phyloP scores from a whole-genome alignment of 2,329 filamentous ascomycete genomes.

The Bertia moriformis region DNA sequence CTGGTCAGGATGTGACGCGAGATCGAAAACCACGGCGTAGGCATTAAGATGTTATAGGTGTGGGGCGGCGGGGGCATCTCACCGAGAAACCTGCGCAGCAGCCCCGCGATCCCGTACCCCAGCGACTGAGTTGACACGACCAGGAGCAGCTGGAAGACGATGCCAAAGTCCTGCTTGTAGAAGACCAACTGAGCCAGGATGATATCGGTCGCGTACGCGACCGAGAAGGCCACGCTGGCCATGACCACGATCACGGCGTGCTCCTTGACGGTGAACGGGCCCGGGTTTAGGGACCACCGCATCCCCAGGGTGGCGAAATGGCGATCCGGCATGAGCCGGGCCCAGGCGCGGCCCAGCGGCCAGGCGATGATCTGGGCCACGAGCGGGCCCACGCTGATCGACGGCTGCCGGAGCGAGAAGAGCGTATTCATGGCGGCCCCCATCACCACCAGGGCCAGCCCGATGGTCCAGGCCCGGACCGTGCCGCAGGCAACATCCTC shows the following conservation, averaged over 20 bases:
- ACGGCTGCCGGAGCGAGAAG: slow-evolving; percentile 45
- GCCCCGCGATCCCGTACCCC: slow-evolving; percentile 55
- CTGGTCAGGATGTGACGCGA: slow-evolving; percentile 22
- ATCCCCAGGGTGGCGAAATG: slow-evolving; percentile 35
- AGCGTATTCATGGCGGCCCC: slow-evolving; percentile 49
- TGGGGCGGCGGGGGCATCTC: slow-evolving; percentile 16
- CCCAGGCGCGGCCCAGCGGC: slow-evolving; percentile 48
- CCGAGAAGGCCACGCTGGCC: slow-evolving; percentile 57
- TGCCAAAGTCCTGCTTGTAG: slow-evolving; percentile 56
- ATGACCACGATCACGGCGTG: slow-evolving; percentile 56
- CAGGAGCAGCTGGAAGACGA: slow-evolving; percentile 50
- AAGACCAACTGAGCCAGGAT: slow-evolving; percentile 58
- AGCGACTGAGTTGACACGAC: slow-evolving; percentile 56
- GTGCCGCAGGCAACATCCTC: slow-evolving; percentile 54
- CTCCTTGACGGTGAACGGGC: slow-evolving; percentile 58
- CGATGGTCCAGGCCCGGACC: slow-evolving; percentile 49
- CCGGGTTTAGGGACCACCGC: slow-evolving; percentile 46
- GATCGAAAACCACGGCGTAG: slow-evolving; percentile 15
- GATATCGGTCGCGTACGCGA: slow-evolving; percentile 61
- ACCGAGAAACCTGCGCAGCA: slow-evolving; percentile 51
- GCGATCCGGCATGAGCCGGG: slow-evolving; percentile 32
- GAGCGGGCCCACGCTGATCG: slow-evolving; percentile 43
- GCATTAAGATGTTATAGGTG: too few species aligned
- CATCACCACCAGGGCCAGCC: slow-evolving; percentile 35
- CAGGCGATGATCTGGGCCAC: slow-evolving; percentile 51